Evolutionary conservation across 805 yeast genomes (phyloP), one percentile per base, ranked within the genome.

Genomic region (Cyberlindnera xylosilytica): DNA sequence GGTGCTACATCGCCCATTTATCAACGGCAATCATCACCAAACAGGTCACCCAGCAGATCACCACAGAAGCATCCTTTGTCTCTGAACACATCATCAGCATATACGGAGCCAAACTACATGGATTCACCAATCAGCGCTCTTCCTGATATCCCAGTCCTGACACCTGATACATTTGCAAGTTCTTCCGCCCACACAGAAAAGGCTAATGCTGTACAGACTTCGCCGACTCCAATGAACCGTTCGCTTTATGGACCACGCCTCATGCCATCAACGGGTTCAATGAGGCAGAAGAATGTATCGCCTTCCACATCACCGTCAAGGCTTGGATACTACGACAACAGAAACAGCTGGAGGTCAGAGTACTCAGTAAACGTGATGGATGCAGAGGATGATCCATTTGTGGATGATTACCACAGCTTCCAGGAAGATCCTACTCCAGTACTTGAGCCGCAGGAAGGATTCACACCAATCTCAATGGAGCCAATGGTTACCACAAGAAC

Each of bases 271-370:
- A 30, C 31, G 11, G 28, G 41, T 13, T 38, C 52, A 3, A 17
- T 33, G n/a, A 31, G 34, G 19, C 35, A 32, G 3, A 38, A 15
- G 17, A 22, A 26, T 11, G 34, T 27, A 1, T 54, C 58, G 2
- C 57, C 57, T 4, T 47, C 58, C 4, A 42, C 56, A 4, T 57
- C 61, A 2, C 61, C 61, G 2, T 46, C 46, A 16, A 57, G 46
- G 36, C 41, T 38, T 15, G 45, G 52, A 2, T 57, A 56, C 20
- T 54, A 57, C 39, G 57, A 56, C 24, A 48, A 54, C 27, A 47
- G 62, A 48, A 54, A 50, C 6, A 57, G 62, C 41, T 57, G 60
- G 60, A 47, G 42, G 26, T 57, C 60, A 3, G 57, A 51, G n/a
- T 55, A 50, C 20, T 53, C 58, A 9, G 40, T 48, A 0, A 47